Evolutionary conservation across 176 grass and related monocot genomes (phyloP).

Genomic region (Puya raimondii): DNA sequence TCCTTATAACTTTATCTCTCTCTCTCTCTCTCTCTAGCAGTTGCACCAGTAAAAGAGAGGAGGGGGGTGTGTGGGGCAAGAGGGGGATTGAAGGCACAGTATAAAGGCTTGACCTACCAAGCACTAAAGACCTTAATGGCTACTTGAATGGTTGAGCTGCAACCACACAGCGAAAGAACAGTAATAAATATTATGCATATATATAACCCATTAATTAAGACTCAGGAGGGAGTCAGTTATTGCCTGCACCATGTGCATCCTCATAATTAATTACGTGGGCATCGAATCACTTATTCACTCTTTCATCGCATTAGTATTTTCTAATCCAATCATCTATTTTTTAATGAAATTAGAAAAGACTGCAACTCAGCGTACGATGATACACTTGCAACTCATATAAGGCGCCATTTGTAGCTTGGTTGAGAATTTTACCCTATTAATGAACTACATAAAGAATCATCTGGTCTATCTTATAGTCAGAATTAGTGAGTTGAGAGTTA

Average conservation of each 20-base stretch:
- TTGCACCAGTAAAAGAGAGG: constrained; percentile 14
- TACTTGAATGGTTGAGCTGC: constrained; percentile 14
- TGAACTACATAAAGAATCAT: too few species aligned
- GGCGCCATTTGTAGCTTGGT: too few species aligned
- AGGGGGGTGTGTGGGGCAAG: too few species aligned
- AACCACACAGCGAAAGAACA: not conserved
- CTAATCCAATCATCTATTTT: too few species aligned
- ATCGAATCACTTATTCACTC: not conserved
- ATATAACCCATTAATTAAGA: not conserved
- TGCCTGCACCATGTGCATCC: not conserved
- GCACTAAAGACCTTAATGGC: constrained; percentile 10
- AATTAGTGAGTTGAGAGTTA: too few species aligned
- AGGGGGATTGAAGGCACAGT: not conserved
- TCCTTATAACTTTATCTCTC: constrained; percentile 1
- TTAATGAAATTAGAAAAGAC: too few species aligned
- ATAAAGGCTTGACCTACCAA: constrained; percentile 31
- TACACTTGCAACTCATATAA: too few species aligned
- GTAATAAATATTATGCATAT: not conserved
- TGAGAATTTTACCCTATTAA: too few species aligned
- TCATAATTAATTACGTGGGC: not conserved
- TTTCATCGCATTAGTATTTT: too few species aligned
- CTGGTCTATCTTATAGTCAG: too few species aligned
- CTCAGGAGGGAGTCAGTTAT: too few species aligned
- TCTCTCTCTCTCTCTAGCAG: constrained; percentile 23
- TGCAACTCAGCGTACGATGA: too few species aligned